phyloP scores from a whole-genome alignment of 1,284 basidiomycete genomes.

The Naganishia albida region DNA sequence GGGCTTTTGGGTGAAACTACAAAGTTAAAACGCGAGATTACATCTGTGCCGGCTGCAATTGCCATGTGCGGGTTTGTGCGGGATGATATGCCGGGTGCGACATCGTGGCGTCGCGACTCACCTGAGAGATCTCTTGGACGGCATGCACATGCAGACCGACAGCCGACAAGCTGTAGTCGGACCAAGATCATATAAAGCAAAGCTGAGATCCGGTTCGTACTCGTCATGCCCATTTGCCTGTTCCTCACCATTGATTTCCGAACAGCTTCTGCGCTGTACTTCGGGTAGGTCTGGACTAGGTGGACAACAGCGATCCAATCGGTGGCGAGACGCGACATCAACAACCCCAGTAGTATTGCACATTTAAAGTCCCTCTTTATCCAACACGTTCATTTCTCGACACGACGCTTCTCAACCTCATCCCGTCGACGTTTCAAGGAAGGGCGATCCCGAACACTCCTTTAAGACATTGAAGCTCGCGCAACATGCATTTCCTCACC shows the following conservation, averaged over 20 bases:
- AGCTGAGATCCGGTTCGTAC: not conserved
- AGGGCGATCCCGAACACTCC: slow-evolving; percentile 5
- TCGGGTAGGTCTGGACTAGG: not conserved
- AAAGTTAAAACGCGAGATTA: slow-evolving; percentile 3
- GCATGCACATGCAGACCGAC: too few species aligned
- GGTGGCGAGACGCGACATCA: not conserved
- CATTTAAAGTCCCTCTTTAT: not conserved
- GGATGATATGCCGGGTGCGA: too few species aligned
- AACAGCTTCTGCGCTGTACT: slow-evolving; percentile 1
- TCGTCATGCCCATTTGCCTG: not conserved
- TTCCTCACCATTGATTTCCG: not conserved
- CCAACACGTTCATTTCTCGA: not conserved
- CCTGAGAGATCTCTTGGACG: too few species aligned
- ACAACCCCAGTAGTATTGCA: not conserved
- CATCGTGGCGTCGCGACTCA: too few species aligned
- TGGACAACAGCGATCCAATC: slow-evolving; percentile 3
- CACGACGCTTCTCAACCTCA: not conserved
- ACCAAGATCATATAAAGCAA: too few species aligned
- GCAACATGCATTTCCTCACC: slow-evolving; percentile 21
- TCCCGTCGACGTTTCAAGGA: not conserved
- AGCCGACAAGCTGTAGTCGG: too few species aligned
- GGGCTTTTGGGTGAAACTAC: not conserved
- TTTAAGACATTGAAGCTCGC: slow-evolving; percentile 12
- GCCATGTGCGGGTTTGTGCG: slow-evolving; percentile 4
- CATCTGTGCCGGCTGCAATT: too few species aligned